Percentiles rank a stretch among this genome's conserved stretches.
These are phyloP conservation scores for Rhododendron simsii DNA, from an alignment of 148 eudicot genomes.

Conservation along the genomic window DNA sequence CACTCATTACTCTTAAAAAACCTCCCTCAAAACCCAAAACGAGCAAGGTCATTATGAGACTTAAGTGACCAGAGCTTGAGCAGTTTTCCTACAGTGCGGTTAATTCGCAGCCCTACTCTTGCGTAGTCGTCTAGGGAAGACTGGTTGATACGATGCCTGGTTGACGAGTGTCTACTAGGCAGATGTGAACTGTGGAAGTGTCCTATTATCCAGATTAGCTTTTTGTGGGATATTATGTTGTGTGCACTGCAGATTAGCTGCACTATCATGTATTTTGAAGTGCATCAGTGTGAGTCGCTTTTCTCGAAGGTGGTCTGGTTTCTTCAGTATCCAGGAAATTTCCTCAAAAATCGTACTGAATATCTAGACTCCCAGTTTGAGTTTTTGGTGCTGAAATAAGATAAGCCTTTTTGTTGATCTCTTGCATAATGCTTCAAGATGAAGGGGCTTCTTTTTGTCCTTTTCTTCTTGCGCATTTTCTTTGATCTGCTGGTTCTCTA, in stretches of 20 bases:
- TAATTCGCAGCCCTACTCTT: neutral
- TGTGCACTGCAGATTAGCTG: neutral
- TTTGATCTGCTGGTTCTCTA: neutral
- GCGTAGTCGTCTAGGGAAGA: neutral
- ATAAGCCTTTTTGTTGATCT: neutral
- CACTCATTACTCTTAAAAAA: too few species aligned
- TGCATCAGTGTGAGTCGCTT: neutral
- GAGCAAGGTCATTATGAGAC: neutral
- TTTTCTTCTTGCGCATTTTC: neutral
- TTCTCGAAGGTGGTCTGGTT: neutral
- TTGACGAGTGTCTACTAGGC: neutral
- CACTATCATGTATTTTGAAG: neutral
- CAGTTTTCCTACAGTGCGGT: neutral
- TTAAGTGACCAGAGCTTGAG: neutral
- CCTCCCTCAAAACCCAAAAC: too few species aligned
- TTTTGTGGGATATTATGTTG: neutral
- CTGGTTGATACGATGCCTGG: neutral
- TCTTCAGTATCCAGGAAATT: neutral
- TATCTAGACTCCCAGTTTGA: neutral
- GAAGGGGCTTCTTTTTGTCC: neutral
- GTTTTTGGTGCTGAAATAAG: neutral
- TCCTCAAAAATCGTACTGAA: neutral
- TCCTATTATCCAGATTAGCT: neutral
- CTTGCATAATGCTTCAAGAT: neutral
- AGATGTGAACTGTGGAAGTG: neutral